phyloP scores from a whole-genome alignment of 163 green algal species.

The Chlamydomonas reinhardtii region DNA sequence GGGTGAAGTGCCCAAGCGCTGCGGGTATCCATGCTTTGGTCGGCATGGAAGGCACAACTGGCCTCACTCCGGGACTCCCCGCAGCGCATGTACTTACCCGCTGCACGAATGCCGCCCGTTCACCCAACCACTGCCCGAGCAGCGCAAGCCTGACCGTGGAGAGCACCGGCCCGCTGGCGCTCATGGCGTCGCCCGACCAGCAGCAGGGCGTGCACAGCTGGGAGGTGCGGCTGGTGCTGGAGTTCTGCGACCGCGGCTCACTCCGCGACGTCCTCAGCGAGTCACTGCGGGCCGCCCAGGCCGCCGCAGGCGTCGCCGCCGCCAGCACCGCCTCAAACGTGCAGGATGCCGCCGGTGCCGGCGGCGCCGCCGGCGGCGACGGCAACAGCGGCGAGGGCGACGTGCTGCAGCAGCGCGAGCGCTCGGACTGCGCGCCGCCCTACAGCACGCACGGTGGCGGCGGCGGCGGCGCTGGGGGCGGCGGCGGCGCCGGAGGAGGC shows the following conservation, averaged over 20 bases:
- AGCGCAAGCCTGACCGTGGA: constrained; percentile 7
- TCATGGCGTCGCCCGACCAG: not conserved
- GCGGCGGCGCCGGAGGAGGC: too few species aligned
- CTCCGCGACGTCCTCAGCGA: constrained; percentile 49
- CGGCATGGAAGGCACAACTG: too few species aligned
- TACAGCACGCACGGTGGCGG: too few species aligned
- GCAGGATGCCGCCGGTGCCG: not conserved
- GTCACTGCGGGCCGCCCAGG: not conserved
- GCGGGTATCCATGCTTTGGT: too few species aligned
- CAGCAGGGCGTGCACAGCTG: constrained; percentile 30
- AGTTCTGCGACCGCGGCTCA: constrained; percentile 57
- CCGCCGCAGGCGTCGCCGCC: not conserved
- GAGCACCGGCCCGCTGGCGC: constrained; percentile 34
- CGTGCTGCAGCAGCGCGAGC: too few species aligned
- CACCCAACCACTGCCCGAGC: not conserved
- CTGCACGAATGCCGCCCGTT: too few species aligned
- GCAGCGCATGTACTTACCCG: too few species aligned
- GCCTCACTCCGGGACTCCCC: too few species aligned
- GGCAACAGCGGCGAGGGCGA: too few species aligned
- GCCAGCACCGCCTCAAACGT: not conserved
- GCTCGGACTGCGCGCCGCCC: too few species aligned
- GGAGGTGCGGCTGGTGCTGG: constrained; percentile 54
- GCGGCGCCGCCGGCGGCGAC: not conserved
- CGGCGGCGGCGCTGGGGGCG: too few species aligned
- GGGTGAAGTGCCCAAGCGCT: too few species aligned